A percentile compares a stretch with the other conserved stretches of the same genome.
phyloP scores from a whole-genome alignment of 2,329 filamentous ascomycete genomes.

The Sporothrix variecibatus region DNA sequence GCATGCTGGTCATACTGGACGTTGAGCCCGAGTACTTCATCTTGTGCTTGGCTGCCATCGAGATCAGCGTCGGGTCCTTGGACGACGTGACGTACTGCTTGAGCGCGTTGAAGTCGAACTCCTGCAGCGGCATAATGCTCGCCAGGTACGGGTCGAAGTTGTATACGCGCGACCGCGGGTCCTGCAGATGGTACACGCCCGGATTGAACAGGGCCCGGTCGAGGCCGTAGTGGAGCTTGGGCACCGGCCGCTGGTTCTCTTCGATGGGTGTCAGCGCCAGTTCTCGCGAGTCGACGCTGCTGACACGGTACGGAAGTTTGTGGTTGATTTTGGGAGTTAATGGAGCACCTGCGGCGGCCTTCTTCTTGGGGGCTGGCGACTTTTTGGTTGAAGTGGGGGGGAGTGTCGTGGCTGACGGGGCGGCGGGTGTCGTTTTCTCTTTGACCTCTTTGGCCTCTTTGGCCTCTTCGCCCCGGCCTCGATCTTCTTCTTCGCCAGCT shows the following conservation, averaged over 20 bases:
- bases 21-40: conserved; percentile 93
- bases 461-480: background rate
- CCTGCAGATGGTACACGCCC: conserved; percentile 88
- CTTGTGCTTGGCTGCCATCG: conserved; percentile 63
- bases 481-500: background rate
- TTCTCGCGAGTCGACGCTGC: conserved; percentile 34
- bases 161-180: conserved; percentile 82
- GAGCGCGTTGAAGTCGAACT: conserved; percentile 89
- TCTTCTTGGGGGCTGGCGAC: background rate
- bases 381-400: background rate
- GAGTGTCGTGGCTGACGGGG: background rate
- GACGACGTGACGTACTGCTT: conserved; percentile 91
- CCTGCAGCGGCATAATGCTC: conserved; percentile 85
- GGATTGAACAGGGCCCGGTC: conserved; percentile 94
- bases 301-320: conserved; percentile 29
- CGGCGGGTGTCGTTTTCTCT: background rate
- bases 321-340: background rate
- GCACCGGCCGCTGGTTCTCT: conserved; percentile 47
- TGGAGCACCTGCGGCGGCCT: background rate
- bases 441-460: background rate
- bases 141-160: conserved; percentile 97
- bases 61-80: conserved; percentile 70
- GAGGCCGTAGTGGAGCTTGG: conserved; percentile 70
- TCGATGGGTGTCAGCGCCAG: conserved; percentile 40
- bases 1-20: conserved; percentile 87